Percentiles rank a stretch among this genome's conserved stretches.
phyloP scores from a whole-genome alignment of 2,329 filamentous ascomycete genomes.

The Ceratocystis harringtonii region DNA sequence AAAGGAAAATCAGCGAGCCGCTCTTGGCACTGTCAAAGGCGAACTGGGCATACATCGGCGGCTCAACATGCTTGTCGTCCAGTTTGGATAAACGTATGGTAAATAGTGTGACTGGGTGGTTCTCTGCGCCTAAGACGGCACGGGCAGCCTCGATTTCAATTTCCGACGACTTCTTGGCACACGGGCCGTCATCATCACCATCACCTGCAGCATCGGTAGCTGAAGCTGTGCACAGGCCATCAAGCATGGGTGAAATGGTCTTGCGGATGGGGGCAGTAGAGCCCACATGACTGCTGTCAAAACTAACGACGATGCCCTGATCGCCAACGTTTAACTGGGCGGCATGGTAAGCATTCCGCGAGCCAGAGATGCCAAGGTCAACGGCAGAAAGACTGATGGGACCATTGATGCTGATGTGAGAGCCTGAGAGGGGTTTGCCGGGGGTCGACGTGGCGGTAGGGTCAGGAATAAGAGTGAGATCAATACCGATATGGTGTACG shows the following conservation, averaged over 20 bases:
- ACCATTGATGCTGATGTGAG: conserved; percentile 9
- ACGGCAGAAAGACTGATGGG: conserved; percentile 13
- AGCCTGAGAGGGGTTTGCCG: neutral
- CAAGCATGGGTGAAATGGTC: conserved; percentile 12
- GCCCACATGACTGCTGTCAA: neutral
- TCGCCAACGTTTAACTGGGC: conserved; percentile 13
- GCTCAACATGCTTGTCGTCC: conserved; percentile 9
- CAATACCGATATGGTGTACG: conserved; percentile 14
- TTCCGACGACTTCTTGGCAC: conserved; percentile 13
- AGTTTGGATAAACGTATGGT: conserved; percentile 9
- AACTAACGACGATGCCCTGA: conserved; percentile 9
- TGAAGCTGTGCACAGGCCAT: conserved; percentile 8
- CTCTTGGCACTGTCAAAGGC: conserved; percentile 13
- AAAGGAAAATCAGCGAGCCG: conserved; percentile 13
- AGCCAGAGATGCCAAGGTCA: conserved; percentile 13
- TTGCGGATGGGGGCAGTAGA: conserved; percentile 7
- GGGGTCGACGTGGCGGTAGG: neutral
- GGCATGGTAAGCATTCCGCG: conserved; percentile 11
- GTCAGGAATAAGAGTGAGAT: conserved; percentile 12
- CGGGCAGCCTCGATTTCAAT: conserved; percentile 12
- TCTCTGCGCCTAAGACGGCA: neutral
- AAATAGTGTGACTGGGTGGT: conserved; percentile 14
- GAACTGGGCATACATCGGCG: conserved; percentile 13
- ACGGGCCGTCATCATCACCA: neutral
- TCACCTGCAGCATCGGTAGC: neutral